These are phyloP conservation scores for Pseudozyma thailandica DNA, from an alignment of 1,284 basidiomycete species.

Conservation along the genomic window DNA sequence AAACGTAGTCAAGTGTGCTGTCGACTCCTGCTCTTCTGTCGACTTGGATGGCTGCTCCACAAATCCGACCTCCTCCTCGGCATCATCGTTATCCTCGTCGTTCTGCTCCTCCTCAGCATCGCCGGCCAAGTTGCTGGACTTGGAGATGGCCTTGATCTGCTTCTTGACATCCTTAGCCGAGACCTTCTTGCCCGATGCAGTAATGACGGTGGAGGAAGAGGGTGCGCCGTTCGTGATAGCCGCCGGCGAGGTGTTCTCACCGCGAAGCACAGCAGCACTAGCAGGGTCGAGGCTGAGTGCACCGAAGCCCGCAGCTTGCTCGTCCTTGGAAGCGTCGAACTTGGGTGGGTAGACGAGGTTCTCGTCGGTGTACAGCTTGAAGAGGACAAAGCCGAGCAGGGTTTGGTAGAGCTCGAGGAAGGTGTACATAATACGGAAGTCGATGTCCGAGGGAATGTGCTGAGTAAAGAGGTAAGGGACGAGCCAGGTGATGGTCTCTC, in stretches of 20 bases:
- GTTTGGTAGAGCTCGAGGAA: constrained; percentile 99
- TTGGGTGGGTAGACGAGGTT: constrained; percentile 95
- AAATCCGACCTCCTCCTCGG: constrained; percentile 47
- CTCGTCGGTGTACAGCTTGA: constrained; percentile 95
- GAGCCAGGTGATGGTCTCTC: constrained; percentile 93
- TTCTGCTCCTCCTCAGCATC: constrained; percentile 45
- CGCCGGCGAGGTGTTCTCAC: constrained; percentile 35
- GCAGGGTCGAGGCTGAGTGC: constrained; percentile 82
- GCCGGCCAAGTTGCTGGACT: constrained; percentile 23
- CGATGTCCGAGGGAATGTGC: constrained; percentile 90
- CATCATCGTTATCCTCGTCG: constrained; percentile 22
- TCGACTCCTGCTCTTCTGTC: constrained; percentile 69
- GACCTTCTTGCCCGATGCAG: constrained; percentile 69
- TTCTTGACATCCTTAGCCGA: constrained; percentile 71
- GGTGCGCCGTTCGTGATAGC: constrained; percentile 24
- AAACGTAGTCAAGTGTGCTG: constrained; percentile 78
- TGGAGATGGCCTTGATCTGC: constrained; percentile 69
- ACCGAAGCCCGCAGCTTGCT: constrained; percentile 82
- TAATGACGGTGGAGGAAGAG: constrained; percentile 41
- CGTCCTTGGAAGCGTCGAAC: constrained; percentile 84
- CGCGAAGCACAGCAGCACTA: constrained; percentile 63
- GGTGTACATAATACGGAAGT: constrained; percentile 97
- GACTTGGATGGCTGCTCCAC: constrained; percentile 73
- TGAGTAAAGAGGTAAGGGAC: constrained; percentile 99
- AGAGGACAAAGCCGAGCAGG: constrained; percentile 92